Conservation (phyloP, 805 yeast species). For the Sungouiozyma intestinalis region DNA sequence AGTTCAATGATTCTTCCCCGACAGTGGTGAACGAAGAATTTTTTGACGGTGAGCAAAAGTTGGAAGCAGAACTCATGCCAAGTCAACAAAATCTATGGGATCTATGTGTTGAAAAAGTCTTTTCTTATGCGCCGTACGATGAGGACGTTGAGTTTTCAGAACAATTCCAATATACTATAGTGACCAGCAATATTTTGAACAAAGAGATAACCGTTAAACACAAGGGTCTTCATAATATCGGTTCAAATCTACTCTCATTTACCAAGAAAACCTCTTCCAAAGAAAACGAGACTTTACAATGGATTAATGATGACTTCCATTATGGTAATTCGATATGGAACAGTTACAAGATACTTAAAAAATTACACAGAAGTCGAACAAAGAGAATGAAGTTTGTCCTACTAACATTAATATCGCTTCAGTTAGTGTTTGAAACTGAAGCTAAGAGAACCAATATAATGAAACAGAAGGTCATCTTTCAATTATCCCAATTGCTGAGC, state of each 20-base stretch:
- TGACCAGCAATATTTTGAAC: slow-evolving; percentile 39
- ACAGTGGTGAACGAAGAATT: slow-evolving; percentile 14
- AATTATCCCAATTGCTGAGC: background rate
- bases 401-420: background rate
- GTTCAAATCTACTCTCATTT: no score
- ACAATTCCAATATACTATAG: slow-evolving; percentile 40
- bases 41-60: slow-evolving; percentile 5
- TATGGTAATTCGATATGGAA: slow-evolving; percentile 4
- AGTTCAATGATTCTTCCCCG: slow-evolving; percentile 21
- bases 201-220: slow-evolving; percentile 14
- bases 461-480: background rate
- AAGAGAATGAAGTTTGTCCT: background rate
- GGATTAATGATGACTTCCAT: slow-evolving; percentile 6
- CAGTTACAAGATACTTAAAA: slow-evolving; percentile 1
- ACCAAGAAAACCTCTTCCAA: no score
- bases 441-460: background rate
- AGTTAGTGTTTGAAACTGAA: background rate
- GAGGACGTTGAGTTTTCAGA: slow-evolving; percentile 32
- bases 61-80: background rate
- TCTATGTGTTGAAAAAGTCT: slow-evolving; percentile 2
- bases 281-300: no score
- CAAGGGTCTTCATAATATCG: no score
- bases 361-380: background rate
- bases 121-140: slow-evolving; percentile 7
- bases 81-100: background rate